A percentile compares a stretch with the other conserved stretches of the same genome.
Evolutionary conservation across 73 alveolate species (phyloP).

Genomic region (Uronychia setigera): DNA sequence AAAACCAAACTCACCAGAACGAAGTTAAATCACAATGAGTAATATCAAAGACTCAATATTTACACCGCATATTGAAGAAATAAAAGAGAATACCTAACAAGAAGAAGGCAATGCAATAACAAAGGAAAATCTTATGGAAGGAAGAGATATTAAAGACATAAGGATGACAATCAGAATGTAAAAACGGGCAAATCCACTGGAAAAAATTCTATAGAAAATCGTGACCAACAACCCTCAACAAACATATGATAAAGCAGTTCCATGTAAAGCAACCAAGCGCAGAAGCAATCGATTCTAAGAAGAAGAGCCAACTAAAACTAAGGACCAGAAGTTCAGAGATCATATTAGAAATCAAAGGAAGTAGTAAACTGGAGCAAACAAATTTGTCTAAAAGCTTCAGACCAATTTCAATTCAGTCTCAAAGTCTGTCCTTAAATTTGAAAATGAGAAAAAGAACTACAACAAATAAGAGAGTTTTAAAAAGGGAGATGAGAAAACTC

Average conservation of each 20-base stretch:
- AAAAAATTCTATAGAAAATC: conserved; percentile 5
- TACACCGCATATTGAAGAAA: no score
- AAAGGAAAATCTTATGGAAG: neutral
- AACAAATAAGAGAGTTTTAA: neutral
- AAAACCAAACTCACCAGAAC: no score
- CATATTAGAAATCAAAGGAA: neutral
- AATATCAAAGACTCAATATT: neutral
- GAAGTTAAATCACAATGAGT: no score
- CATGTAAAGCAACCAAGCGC: neutral
- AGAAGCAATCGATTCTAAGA: neutral
- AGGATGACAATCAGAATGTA: conserved; percentile 28
- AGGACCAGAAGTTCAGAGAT: neutral
- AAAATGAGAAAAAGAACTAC: neutral
- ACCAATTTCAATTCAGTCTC: neutral
- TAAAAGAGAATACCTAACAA: neutral
- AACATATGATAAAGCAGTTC: neutral
- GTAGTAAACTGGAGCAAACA: neutral
- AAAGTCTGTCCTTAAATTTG: neutral
- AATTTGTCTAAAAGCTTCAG: neutral
- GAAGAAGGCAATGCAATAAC: neutral
- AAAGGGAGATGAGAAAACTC: neutral
- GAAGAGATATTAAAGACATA: conserved; percentile 26
- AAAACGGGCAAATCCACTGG: conserved; percentile 50
- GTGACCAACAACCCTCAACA: neutral
- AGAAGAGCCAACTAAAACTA: neutral